Conservation (phyloP, 2,329 filamentous ascomycete genomes). For the Dactylellina drechsleri region DNA sequence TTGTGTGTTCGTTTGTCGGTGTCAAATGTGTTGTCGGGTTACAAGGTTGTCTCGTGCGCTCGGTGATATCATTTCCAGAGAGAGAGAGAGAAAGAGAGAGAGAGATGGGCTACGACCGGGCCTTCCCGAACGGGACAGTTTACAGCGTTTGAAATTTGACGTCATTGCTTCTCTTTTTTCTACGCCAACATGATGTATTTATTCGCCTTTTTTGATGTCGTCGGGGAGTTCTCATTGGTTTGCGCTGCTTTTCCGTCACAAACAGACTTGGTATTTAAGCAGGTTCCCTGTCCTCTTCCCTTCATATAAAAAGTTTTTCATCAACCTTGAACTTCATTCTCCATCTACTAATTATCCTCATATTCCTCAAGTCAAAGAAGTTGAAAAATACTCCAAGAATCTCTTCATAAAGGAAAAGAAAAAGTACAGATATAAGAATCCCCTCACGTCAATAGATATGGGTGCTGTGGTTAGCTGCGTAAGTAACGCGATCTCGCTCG, state of each 20-base stretch:
- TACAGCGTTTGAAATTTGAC: background rate
- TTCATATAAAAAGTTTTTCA: too few species aligned
- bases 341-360: too few species aligned
- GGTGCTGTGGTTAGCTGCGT: slow-evolving; percentile 51
- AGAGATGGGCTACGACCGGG: background rate
- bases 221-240: too few species aligned
- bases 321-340: too few species aligned
- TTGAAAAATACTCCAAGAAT: too few species aligned
- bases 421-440: background rate
- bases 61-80: background rate
- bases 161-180: background rate
- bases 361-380: too few species aligned
- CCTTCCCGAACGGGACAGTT: background rate
- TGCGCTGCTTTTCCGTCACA: too few species aligned
- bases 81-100: background rate
- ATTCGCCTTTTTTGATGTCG: background rate
- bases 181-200: slow-evolving; percentile 11
- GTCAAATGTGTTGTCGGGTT: too few species aligned
- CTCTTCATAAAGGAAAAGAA: background rate
- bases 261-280: too few species aligned
- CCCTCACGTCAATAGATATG: slow-evolving; percentile 23
- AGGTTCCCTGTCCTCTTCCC: too few species aligned
- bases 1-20: too few species aligned
- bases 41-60: background rate
- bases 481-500: slow-evolving; percentile 2